phyloP scores from a whole-genome alignment of 202 grass and related monocot genomes.

The Setaria italica region DNA sequence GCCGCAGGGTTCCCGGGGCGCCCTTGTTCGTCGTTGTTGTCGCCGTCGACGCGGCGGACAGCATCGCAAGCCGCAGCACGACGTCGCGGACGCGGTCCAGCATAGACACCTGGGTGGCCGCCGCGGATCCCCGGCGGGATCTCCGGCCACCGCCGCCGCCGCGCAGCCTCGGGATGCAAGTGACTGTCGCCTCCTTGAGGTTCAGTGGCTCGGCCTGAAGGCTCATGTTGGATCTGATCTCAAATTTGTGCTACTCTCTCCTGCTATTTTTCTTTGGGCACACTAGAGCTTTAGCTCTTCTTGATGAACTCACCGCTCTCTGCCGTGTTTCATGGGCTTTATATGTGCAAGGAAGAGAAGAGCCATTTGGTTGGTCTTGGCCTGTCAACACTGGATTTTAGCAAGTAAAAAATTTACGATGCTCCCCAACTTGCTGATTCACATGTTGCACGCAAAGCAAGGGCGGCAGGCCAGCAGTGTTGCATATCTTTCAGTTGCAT shows the following conservation, averaged over 20 bases:
- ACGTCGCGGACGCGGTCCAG: constrained; percentile 74
- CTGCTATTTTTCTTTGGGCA: no score
- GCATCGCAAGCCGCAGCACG: constrained; percentile 64
- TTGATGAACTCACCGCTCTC: background rate
- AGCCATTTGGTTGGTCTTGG: constrained; percentile 29
- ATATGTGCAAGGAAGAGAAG: constrained; percentile 27
- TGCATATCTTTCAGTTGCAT: background rate
- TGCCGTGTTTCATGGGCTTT: constrained; percentile 1
- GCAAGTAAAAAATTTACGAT: background rate
- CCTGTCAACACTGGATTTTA: constrained; percentile 26
- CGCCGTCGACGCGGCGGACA: constrained; percentile 48
- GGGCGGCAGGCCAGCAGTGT: background rate
- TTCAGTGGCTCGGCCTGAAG: constrained; percentile 39
- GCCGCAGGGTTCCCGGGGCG: background rate
- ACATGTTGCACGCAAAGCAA: constrained; percentile 35
- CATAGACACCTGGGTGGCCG: constrained; percentile 46
- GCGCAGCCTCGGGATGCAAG: constrained; percentile 84
- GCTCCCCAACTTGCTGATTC: constrained; percentile 26
- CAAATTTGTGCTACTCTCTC: background rate
- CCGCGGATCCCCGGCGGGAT: background rate
- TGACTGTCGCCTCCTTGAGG: constrained; percentile 27
- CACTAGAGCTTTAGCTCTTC: background rate
- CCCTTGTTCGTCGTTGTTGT: background rate
- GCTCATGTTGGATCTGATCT: background rate
- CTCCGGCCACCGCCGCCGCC: constrained; percentile 22